Percentiles rank a stretch among this genome's conserved stretches.
These are phyloP conservation scores for Diplodia seriata DNA, from an alignment of 2,329 filamentous ascomycete species.

Conservation along the genomic window DNA sequence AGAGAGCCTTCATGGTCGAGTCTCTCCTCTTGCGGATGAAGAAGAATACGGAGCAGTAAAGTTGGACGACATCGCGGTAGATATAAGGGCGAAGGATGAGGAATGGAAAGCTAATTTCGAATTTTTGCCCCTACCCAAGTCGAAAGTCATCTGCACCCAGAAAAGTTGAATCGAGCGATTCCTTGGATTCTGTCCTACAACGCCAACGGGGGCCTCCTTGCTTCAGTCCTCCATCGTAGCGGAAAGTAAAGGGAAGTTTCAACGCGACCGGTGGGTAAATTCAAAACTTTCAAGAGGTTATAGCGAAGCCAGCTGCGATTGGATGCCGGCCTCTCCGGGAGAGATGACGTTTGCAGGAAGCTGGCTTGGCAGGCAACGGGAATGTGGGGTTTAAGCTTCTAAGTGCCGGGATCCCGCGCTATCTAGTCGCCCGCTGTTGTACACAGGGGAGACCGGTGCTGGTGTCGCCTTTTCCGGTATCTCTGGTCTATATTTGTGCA, in stretches of 20 bases:
- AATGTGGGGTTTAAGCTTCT: background rate
- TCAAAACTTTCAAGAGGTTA: background rate
- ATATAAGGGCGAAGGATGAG: slow-evolving; percentile 1
- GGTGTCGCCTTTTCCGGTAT: background rate
- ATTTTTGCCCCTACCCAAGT: slow-evolving; percentile 20
- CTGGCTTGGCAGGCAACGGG: slow-evolving; percentile 19
- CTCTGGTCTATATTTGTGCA: slow-evolving; percentile 5
- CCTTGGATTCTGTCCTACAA: slow-evolving; percentile 7
- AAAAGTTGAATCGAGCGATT: slow-evolving; percentile 1
- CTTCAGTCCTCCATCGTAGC: slow-evolving; percentile 1
- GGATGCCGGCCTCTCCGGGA: background rate
- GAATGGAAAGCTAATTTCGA: slow-evolving; percentile 26
- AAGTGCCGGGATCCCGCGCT: background rate
- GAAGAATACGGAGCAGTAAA: background rate
- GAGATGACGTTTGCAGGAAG: slow-evolving; percentile 20
- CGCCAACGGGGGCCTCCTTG: slow-evolving; percentile 10
- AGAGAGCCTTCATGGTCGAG: slow-evolving; percentile 22
- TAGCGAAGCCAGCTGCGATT: slow-evolving; percentile 1
- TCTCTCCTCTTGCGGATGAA: background rate
- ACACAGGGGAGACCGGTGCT: background rate
- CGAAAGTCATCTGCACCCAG: slow-evolving; percentile 7
- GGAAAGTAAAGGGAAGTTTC: background rate
- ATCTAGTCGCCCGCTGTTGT: background rate
- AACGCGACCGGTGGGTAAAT: background rate
- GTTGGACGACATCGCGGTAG: background rate